Evolutionary conservation across 2,329 filamentous ascomycete genomes (phyloP).

Genomic region (Calonectria fujianensis): DNA sequence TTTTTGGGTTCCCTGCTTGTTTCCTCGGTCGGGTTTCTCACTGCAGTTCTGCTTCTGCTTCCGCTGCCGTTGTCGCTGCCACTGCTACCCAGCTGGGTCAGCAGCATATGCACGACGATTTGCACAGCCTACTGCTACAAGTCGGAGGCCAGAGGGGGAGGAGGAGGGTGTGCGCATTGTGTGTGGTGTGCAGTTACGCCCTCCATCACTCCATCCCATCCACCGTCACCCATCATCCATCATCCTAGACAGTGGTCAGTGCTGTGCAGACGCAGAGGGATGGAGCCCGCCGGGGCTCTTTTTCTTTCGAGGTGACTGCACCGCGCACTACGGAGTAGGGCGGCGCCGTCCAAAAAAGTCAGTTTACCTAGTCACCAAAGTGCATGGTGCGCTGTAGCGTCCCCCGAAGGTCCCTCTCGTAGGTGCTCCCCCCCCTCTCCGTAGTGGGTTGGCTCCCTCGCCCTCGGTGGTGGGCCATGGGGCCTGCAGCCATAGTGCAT

Average conservation of each 20-base stretch:
- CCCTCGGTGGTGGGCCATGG: constrained; percentile 51
- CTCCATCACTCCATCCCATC: not conserved
- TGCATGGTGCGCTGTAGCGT: constrained; percentile 25
- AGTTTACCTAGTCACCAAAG: constrained; percentile 25
- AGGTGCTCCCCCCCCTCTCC: constrained; percentile 1
- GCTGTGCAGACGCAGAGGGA: constrained; percentile 38
- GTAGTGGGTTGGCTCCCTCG: constrained; percentile 41
- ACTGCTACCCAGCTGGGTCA: constrained; percentile 34
- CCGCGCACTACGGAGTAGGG: constrained; percentile 20
- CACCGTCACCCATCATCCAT: constrained; percentile 24
- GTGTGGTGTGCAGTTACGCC: constrained; percentile 9
- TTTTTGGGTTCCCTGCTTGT: constrained; percentile 6
- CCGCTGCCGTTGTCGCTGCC: constrained; percentile 16
- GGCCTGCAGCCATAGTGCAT: constrained; percentile 42
- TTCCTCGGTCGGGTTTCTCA: constrained; percentile 4
- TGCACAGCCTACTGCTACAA: constrained; percentile 38
- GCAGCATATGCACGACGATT: constrained; percentile 40
- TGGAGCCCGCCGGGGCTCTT: constrained; percentile 32
- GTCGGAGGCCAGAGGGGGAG: constrained; percentile 17
- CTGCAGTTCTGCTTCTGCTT: constrained; percentile 10
- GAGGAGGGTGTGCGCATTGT: constrained; percentile 11
- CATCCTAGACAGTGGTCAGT: constrained; percentile 32
- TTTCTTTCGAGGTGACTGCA: constrained; percentile 26
- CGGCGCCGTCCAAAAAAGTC: constrained; percentile 26
- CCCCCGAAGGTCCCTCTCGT: constrained; percentile 5